These are phyloP conservation scores for Bruguiera parviflora DNA, from an alignment of 345 rosid genomes.

Conservation along the genomic window DNA sequence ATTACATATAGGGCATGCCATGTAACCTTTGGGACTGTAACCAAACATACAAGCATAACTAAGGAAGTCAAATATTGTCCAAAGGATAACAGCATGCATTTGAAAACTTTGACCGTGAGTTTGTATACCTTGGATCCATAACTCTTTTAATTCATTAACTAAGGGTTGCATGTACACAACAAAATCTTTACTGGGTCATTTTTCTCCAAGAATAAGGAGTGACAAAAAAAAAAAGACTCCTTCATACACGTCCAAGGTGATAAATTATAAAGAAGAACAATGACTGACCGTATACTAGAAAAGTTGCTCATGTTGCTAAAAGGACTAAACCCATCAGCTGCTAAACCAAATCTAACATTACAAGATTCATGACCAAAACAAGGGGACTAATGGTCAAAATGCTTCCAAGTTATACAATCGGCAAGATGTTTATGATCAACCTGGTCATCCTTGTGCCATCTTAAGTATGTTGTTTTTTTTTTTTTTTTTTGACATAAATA, in stretches of 20 bases:
- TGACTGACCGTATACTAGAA: background rate
- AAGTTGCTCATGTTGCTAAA: background rate
- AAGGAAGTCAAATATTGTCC: conserved; percentile 10
- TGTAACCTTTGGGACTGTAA: background rate
- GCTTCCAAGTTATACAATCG: background rate
- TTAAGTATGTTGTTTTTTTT: background rate
- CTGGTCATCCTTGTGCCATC: background rate
- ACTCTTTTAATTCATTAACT: background rate
- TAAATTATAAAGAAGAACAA: background rate
- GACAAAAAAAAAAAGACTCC: too few relatives aligned
- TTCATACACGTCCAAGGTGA: too few relatives aligned
- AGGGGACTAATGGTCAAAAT: background rate
- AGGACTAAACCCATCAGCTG: conserved; percentile 1
- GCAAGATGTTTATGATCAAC: background rate
- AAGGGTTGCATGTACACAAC: background rate
- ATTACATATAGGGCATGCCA: background rate
- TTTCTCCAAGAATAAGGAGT: too few relatives aligned
- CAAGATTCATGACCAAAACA: background rate
- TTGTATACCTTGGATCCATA: background rate
- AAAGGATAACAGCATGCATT: background rate
- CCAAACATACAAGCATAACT: background rate
- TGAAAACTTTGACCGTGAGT: background rate
- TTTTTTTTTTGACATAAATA: background rate
- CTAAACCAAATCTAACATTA: conserved; percentile 6
- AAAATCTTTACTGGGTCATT: too few relatives aligned